Base-by-base conservation (phyloP, 768 basidiomycete species). In the Russula vinacea region DNA sequence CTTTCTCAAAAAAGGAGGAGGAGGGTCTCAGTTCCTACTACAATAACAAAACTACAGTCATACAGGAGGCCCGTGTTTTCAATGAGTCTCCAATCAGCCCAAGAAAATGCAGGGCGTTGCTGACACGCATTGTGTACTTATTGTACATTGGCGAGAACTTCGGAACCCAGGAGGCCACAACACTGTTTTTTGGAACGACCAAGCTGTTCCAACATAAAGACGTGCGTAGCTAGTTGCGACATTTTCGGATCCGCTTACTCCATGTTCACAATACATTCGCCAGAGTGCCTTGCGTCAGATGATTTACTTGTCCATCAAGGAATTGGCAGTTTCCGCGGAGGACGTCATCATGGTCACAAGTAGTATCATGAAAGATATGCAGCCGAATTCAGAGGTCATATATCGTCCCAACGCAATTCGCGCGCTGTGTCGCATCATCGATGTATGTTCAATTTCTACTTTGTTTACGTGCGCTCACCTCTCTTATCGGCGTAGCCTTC, bases 281-380 rank as follows among this genome's bases (percentile, higher is more conserved):
- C 39, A 98, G 95, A 89, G 88, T 71, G 95, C 95, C 11, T 81
- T 99, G 66, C 87, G 97, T 62, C 97, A 99, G 76, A 95, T 94
- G 79, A 95, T 99, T 29, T 99, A 99, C 78, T 83, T 99, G 64
- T 91, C 96, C 57, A 98, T 99, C 79, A 99, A 98, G 79, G 97
- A 99, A 76, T 83, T 99, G 13, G 89, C 94, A 33, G 87, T 84
- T 40, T 89, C 90, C n/a, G 93, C 97, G 17, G 94, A 99, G 76
- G 96, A 98, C 80, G 94, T 98, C 33, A 97, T 99, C 70, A 99
- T 99, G 94, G 95, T 98, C 67, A 99, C 97, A 11, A 92, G 89
- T 75, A 97, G 94, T 72, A 98, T 99, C 75, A 97, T 97, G 95
- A 98, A 98, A 80, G 97, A 99, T 73, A 99, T 98, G 94, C 97